These are phyloP conservation scores for Trichophyton benhamiae DNA, from an alignment of 2,329 filamentous ascomycete genomes.

Conservation along the genomic window DNA sequence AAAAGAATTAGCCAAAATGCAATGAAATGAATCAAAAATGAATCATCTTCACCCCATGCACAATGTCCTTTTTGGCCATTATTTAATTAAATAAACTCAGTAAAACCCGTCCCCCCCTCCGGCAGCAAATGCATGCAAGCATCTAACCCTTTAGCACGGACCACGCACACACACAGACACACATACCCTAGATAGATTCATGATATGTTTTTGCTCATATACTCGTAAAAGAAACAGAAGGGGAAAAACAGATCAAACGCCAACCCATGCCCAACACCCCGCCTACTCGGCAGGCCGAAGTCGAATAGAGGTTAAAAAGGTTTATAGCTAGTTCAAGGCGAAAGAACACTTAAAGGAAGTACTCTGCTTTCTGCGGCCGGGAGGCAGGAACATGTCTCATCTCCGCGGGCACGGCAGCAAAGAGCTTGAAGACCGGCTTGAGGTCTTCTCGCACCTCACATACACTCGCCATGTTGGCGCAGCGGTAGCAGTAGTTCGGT, in stretches of 20 bases:
- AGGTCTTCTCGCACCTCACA: constrained; percentile 82
- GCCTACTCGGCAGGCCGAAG: no score
- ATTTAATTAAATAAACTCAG: neutral
- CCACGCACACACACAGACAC: no score
- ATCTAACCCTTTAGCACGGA: neutral
- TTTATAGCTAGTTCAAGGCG: no score
- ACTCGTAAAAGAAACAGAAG: neutral
- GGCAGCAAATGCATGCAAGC: neutral
- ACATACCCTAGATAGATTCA: neutral
- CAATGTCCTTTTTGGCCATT: neutral
- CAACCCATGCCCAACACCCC: neutral
- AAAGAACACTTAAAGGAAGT: constrained; percentile 29
- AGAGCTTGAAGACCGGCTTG: constrained; percentile 66
- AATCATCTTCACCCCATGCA: neutral
- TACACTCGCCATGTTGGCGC: constrained; percentile 76
- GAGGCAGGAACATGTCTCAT: constrained; percentile 34
- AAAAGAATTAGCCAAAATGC: neutral
- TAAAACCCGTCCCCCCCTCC: neutral
- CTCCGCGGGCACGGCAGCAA: constrained; percentile 37
- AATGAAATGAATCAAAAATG: neutral
- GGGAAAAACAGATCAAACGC: neutral
- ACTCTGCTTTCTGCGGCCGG: constrained; percentile 37
- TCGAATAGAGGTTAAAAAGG: no score
- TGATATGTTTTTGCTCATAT: neutral
- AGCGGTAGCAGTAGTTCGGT: constrained; percentile 95